Percentiles rank a stretch among this genome's conserved stretches.
These are phyloP conservation scores for Pichia cactophila DNA, from an alignment of 1,139 yeast genomes.

Conservation along the genomic window DNA sequence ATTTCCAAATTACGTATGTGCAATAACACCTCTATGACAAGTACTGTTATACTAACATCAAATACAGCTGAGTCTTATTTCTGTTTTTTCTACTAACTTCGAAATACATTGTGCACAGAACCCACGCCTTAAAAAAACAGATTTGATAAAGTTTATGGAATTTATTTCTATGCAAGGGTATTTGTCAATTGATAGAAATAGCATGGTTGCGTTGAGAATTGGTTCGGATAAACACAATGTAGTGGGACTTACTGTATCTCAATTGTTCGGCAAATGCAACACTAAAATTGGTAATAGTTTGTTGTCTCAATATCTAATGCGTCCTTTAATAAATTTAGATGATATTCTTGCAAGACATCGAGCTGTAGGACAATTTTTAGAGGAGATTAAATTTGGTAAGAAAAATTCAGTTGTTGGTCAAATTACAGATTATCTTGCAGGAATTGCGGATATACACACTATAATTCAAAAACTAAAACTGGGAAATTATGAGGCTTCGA, in stretches of 20 bases:
- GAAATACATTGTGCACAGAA: slow-evolving; percentile 5
- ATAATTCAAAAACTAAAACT: slow-evolving; percentile 23
- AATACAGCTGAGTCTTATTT: background rate
- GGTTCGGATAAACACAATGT: slow-evolving; percentile 26
- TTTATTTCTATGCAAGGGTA: slow-evolving; percentile 13
- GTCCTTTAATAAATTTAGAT: slow-evolving; percentile 28
- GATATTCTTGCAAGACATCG: slow-evolving; percentile 28
- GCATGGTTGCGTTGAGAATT: slow-evolving; percentile 23
- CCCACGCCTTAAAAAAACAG: background rate
- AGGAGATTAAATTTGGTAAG: slow-evolving; percentile 15
- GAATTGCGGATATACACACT: slow-evolving; percentile 26
- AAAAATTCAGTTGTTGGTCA: slow-evolving; percentile 14
- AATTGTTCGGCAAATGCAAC: slow-evolving; percentile 26
- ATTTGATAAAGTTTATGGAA: slow-evolving; percentile 8
- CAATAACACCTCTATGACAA: background rate
- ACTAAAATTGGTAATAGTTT: slow-evolving; percentile 28
- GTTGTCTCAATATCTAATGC: slow-evolving; percentile 30
- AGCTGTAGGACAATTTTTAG: slow-evolving; percentile 24
- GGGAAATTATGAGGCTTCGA: slow-evolving; percentile 24
- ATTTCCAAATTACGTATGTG: background rate
- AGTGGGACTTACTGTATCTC: slow-evolving; percentile 20
- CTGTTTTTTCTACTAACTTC: slow-evolving; percentile 3
- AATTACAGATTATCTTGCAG: slow-evolving; percentile 17
- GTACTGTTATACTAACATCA: slow-evolving; percentile 3
- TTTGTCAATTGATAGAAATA: slow-evolving; percentile 32